Percentiles rank a stretch among this genome's conserved stretches.
These are phyloP conservation scores for Hemileccinum impolitum DNA, from an alignment of 768 basidiomycete species.

Conservation along the genomic window DNA sequence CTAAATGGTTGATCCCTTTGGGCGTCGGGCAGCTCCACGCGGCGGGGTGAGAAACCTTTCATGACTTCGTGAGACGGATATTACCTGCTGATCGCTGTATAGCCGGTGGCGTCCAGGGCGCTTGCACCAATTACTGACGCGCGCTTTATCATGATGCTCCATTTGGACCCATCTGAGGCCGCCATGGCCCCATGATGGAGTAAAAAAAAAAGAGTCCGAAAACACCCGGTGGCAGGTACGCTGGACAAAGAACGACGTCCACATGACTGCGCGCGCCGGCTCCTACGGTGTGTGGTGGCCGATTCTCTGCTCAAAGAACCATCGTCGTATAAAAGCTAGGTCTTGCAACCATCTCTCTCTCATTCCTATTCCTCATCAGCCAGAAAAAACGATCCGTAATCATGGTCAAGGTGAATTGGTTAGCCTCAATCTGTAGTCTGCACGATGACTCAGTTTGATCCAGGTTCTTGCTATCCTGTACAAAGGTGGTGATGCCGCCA, in stretches of 20 bases:
- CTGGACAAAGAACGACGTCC: no score
- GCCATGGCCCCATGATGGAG: no score
- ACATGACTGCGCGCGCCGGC: no score
- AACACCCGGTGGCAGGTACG: constrained; percentile 8
- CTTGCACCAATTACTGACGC: constrained; percentile 3
- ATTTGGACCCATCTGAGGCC: not conserved
- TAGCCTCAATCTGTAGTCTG: not conserved
- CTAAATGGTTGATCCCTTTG: no score
- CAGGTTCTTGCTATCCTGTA: constrained; percentile 66
- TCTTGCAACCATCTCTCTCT: constrained; percentile 3
- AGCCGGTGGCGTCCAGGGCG: not conserved
- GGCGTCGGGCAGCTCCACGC: no score
- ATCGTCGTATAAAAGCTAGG: constrained; percentile 19
- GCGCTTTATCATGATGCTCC: not conserved
- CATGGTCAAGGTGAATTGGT: constrained; percentile 42
- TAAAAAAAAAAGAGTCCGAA: constrained; percentile 1
- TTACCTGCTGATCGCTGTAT: not conserved
- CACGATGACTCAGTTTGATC: constrained; percentile 1
- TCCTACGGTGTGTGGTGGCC: not conserved
- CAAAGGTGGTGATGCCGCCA: constrained; percentile 60
- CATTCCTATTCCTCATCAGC: constrained; percentile 4
- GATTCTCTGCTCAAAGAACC: not conserved
- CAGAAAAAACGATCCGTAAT: not conserved
- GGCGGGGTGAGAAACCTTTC: not conserved
- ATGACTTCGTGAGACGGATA: constrained; percentile 6